Evolutionary conservation across 129 eudicot genomes (phyloP), one percentile per base, ranked within the genome.

Genomic region (Artemisia annua): DNA sequence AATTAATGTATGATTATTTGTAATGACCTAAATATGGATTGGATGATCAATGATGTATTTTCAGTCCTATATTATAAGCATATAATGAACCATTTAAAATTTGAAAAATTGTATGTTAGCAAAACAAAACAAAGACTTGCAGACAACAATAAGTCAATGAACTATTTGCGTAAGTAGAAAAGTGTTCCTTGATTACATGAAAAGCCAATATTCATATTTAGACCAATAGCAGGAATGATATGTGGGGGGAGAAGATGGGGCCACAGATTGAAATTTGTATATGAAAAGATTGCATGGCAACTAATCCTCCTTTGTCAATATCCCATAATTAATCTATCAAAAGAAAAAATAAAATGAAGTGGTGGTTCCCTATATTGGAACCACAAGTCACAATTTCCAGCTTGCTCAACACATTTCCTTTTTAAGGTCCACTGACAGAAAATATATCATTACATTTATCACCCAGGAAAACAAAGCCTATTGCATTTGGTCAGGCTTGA

Each of bases 371-470:
- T 20, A 24, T 63, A n/a, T 0, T 65, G 61, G 63, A 63, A 53
- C 51, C 58, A 71, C 24, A 78, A 71, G 73, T 78, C 67, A 64
- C 62, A 71, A 71, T 70, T 71, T 64, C 61, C 78, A 71, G 82
- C 82, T 71, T 71, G 73, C 67, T 54, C 71, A n/a, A 46, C 28
- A 71, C 60, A 78, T 71, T 70, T 56, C 71, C 77, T n/a, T 56
- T 51, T 61, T 63, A 51, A 43, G 17, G 16, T 17, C 72, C 39
- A n/a, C 1, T 78, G 77, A 63, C 77, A 78, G 8, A 53, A 51
- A 16, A n/a, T n/a, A 54, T 58, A 63, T 78, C 63, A 13, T 53
- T 67, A 78, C 9, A 78, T 78, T 63, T 78, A 65, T 43, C 39
- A 55, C 35, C 77, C 77, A 71, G 3, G 67, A 64, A 71, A 71